These are phyloP conservation scores for Lasiosphaeria miniovina DNA, from an alignment of 495 filamentous ascomycete genomes.

Conservation along the genomic window DNA sequence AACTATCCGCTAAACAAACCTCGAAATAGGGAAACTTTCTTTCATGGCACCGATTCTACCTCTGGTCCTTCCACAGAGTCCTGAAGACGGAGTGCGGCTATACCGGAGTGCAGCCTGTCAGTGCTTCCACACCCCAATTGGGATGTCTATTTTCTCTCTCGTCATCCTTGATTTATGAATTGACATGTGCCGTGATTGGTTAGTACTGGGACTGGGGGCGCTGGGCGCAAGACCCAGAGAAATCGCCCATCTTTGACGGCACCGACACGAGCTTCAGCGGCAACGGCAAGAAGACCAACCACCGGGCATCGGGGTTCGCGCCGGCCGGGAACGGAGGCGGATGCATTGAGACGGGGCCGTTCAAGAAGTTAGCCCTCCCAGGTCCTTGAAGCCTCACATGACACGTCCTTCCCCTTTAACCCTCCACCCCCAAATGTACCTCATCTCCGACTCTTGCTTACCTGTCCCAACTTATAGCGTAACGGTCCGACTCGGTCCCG, in stretches of 20 bases:
- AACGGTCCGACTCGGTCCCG: constrained; percentile 53
- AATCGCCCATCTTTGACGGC: constrained; percentile 65
- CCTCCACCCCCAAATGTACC: background rate
- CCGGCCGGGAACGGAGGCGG: constrained; percentile 63
- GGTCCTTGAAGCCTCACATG: too few species aligned
- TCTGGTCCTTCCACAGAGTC: constrained; percentile 59
- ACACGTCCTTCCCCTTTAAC: background rate
- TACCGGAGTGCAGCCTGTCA: constrained; percentile 44
- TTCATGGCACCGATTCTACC: constrained; percentile 69
- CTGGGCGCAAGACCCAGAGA: constrained; percentile 46
- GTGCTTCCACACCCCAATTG: background rate
- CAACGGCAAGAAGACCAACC: constrained; percentile 51
- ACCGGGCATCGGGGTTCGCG: constrained; percentile 26
- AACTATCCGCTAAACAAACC: background rate
- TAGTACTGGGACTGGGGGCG: constrained; percentile 65
- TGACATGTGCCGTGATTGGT: background rate
- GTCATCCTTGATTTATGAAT: background rate
- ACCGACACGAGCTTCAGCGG: constrained; percentile 58
- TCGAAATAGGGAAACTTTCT: constrained; percentile 56
- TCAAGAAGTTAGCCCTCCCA: constrained; percentile 36
- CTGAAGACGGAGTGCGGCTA: constrained; percentile 69
- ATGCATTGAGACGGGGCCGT: constrained; percentile 61
- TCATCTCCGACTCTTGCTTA: background rate
- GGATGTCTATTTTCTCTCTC: background rate
- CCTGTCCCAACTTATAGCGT: constrained; percentile 26